Conservation (phyloP, 2,329 filamentous ascomycete genomes). For the Cytospora paraplurivora region DNA sequence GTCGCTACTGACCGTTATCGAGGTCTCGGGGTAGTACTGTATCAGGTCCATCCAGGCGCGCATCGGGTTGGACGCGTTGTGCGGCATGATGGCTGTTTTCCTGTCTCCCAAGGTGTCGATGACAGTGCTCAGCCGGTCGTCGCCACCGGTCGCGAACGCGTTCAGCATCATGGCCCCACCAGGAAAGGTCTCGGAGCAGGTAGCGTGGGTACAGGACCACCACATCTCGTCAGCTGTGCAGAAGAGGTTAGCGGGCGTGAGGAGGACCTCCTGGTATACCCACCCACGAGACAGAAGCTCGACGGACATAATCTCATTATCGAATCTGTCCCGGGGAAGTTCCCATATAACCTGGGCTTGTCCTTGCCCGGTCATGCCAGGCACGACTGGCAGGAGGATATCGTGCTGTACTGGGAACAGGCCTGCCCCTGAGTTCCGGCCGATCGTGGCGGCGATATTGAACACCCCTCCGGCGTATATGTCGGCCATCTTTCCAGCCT, state of each 20-base stretch:
- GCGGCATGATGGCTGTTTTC: background rate
- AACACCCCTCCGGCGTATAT: constrained; percentile 6
- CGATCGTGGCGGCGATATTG: constrained; percentile 5
- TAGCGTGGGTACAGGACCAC: constrained; percentile 4
- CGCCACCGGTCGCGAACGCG: background rate
- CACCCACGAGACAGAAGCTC: constrained; percentile 8
- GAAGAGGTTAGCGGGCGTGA: constrained; percentile 6
- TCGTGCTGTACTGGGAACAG: background rate
- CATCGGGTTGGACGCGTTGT: background rate
- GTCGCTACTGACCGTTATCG: background rate
- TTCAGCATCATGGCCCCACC: background rate
- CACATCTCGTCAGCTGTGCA: background rate
- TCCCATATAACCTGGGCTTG: background rate
- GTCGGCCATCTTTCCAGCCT: background rate
- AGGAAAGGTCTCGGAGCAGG: background rate
- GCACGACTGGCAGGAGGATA: background rate
- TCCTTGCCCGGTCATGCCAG: background rate
- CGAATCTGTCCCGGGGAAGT: background rate
- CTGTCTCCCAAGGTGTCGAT: too few species aligned
- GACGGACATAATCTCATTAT: background rate
- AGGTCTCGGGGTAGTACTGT: background rate
- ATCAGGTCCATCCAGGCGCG: background rate
- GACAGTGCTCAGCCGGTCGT: too few species aligned
- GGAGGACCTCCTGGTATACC: constrained; percentile 12
- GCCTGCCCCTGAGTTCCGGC: background rate